phyloP scores from a whole-genome alignment of 345 rosid species.

The Fremontodendron californicum region DNA sequence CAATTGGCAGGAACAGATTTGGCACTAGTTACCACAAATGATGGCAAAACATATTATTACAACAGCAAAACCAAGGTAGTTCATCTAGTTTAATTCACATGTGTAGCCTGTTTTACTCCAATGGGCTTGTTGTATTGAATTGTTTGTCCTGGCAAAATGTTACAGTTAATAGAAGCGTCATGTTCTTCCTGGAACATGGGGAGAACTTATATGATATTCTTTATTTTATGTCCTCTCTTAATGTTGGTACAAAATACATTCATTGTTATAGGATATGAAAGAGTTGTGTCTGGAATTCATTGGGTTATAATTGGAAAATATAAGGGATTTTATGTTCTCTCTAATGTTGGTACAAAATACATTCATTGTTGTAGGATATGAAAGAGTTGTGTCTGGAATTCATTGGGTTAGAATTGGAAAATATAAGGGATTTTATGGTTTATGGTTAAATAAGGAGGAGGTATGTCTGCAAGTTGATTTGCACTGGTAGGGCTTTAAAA shows the following conservation, averaged over 20 bases:
- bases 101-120: neutral
- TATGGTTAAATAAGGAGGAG: too few species aligned
- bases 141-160: neutral
- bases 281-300: neutral
- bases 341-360: neutral
- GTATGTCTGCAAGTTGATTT: too few species aligned
- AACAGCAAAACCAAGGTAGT: constrained; percentile 82
- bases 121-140: neutral
- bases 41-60: constrained; percentile 89
- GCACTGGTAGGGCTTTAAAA: neutral
- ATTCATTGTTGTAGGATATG: neutral
- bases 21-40: constrained; percentile 80
- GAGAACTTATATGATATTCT: neutral
- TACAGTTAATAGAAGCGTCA: neutral
- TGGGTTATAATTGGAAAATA: neutral
- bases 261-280: neutral
- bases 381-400: neutral
- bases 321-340: neutral
- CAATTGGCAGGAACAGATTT: constrained; percentile 79
- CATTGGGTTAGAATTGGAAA: neutral
- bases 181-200: too few species aligned
- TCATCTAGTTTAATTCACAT: neutral
- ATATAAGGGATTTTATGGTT: neutral
- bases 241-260: neutral
- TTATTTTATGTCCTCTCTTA: neutral